Evolutionary conservation across 2,329 filamentous ascomycete species (phyloP).

Genomic region (Orbilia oligospora): DNA sequence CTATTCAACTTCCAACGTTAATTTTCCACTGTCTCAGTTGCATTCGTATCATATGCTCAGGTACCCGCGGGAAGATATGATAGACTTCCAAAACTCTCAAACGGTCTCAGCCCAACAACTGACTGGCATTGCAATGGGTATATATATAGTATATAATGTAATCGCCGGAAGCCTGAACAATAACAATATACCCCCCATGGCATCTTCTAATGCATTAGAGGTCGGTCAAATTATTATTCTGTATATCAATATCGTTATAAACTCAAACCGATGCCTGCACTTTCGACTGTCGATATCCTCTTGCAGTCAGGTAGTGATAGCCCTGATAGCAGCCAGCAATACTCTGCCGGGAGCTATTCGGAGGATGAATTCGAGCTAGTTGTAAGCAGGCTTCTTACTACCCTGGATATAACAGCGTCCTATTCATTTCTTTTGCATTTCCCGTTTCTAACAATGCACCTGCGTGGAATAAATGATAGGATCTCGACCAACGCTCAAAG

Average conservation of each 20-base stretch:
- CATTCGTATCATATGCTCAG: conserved; percentile 1
- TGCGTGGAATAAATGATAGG: not conserved
- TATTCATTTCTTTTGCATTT: not conserved
- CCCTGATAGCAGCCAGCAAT: not conserved
- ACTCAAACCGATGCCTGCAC: too few species aligned
- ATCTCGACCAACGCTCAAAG: not conserved
- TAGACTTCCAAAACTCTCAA: conserved; percentile 1
- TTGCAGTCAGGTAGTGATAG: not conserved
- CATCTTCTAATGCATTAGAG: too few species aligned
- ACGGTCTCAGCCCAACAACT: not conserved
- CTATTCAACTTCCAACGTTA: too few species aligned
- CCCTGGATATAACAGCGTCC: not conserved
- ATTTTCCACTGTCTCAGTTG: not conserved
- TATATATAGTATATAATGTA: too few species aligned
- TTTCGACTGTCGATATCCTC: not conserved
- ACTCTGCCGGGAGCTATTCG: not conserved
- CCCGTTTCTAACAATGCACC: not conserved
- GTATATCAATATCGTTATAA: too few species aligned
- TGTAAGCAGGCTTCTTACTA: not conserved
- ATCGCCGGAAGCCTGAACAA: too few species aligned
- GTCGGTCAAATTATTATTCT: too few species aligned
- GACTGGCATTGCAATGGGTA: too few species aligned
- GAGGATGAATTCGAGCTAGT: conserved; percentile 4
- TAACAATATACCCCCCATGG: too few species aligned
- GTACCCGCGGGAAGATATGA: not conserved